A percentile compares a stretch with the other conserved stretches of the same genome.
phyloP scores from a whole-genome alignment of 2,329 filamentous ascomycete genomes.

The Coniochaeta hoffmannii region DNA sequence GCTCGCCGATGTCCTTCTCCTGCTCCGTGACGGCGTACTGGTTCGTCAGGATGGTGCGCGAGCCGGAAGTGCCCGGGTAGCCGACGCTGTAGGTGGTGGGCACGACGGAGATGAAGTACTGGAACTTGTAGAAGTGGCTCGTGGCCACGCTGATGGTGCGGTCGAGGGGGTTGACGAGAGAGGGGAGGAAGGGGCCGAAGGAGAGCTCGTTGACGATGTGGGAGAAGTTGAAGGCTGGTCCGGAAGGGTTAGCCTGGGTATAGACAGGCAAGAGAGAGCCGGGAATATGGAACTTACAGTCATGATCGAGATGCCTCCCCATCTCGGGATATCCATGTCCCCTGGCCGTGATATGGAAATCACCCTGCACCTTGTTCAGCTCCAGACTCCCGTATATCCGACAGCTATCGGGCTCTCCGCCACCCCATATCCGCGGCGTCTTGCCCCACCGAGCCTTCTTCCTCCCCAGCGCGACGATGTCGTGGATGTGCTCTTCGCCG shows the following conservation, averaged over 20 bases:
- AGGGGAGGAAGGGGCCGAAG: conserved; percentile 94
- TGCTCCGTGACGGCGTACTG: conserved; percentile 97
- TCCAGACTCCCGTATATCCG: conserved; percentile 85
- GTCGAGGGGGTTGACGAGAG: conserved; percentile 88
- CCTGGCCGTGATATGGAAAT: conserved; percentile 94
- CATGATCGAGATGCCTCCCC: conserved; percentile 75
- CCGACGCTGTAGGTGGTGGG: conserved; percentile 82
- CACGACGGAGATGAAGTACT: conserved; percentile 94
- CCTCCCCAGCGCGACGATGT: conserved; percentile 69
- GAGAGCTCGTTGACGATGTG: conserved; percentile 95
- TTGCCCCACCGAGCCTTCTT: conserved; percentile 62
- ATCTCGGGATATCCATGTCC: conserved; percentile 90
- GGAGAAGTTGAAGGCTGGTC: conserved; percentile 86
- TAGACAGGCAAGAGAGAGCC: background rate
- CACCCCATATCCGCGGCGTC: conserved; percentile 59
- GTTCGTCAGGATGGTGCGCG: conserved; percentile 76
- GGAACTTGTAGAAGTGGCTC: conserved; percentile 85
- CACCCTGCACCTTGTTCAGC: conserved; percentile 93
- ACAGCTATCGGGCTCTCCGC: conserved; percentile 60
- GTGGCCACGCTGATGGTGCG: conserved; percentile 73
- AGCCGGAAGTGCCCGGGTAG: conserved; percentile 23
- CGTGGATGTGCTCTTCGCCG: conserved; percentile 79
- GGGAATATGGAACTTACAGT: conserved; percentile 43
- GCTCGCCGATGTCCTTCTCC: conserved; percentile 61
- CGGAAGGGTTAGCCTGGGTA: background rate